Conservation (phyloP, 805 yeast species). For the Naumovozyma dairenensis region DNA sequence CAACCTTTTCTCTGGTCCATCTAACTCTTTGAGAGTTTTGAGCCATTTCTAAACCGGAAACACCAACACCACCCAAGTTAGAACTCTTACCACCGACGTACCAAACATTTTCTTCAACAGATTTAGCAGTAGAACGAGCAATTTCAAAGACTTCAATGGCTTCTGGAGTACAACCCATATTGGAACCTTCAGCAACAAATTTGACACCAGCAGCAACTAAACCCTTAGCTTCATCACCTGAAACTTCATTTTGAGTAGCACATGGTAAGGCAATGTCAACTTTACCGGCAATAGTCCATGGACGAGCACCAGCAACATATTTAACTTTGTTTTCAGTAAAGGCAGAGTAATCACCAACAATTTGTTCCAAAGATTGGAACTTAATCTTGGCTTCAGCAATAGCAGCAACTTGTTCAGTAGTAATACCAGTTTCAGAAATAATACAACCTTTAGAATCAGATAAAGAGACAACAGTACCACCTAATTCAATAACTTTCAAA, state of each 20-base stretch:
- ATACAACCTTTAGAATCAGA: constrained; percentile 93
- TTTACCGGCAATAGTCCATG: constrained; percentile 87
- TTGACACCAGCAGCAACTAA: constrained; percentile 85
- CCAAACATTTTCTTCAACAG: constrained; percentile 59
- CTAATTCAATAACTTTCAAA: constrained; percentile 90
- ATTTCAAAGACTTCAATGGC: constrained; percentile 93
- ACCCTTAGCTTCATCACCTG: constrained; percentile 94
- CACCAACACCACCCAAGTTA: constrained; percentile 99
- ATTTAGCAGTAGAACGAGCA: constrained; percentile 42
- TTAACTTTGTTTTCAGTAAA: constrained; percentile 54
- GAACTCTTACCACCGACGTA: constrained; percentile 99
- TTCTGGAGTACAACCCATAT: constrained; percentile 98
- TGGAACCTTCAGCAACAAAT: constrained; percentile 97
- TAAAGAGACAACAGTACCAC: constrained; percentile 87
- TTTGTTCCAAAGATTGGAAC: constrained; percentile 65
- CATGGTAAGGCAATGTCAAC: constrained; percentile 95
- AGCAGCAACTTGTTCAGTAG: constrained; percentile 66
- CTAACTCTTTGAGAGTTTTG: constrained; percentile 91
- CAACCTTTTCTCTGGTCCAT: constrained; percentile 93
- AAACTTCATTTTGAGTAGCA: constrained; percentile 97
- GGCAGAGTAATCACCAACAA: constrained; percentile 45
- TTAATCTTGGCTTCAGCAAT: constrained; percentile 71
- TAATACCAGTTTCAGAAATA: constrained; percentile 70
- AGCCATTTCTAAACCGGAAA: constrained; percentile 98
- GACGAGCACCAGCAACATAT: constrained; percentile 89